Conservation (phyloP, 1,284 basidiomycete species). For the Lentinus polychrous region DNA sequence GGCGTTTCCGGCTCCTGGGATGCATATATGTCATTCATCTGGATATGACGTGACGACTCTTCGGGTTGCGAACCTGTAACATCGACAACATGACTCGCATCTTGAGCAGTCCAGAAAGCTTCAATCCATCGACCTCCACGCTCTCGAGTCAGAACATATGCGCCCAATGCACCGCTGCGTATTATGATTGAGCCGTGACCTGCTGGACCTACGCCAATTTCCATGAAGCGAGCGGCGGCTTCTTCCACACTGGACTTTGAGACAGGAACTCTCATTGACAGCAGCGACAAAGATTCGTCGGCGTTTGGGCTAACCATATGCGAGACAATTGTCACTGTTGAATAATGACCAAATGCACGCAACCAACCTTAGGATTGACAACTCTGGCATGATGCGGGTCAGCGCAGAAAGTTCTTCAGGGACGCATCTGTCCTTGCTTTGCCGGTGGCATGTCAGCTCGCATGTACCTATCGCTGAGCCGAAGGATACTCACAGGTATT, state of each 20-base stretch:
- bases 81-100: conserved; percentile 58
- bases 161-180: conserved; percentile 72
- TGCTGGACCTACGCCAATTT: conserved; percentile 45
- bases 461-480: neutral
- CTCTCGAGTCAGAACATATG: conserved; percentile 49
- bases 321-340: neutral
- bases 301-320: conserved; percentile 58
- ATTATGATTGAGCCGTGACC: conserved; percentile 61
- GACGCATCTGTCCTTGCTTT: conserved; percentile 62
- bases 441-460: neutral
- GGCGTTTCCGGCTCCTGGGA: conserved; percentile 76
- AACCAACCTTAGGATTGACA: conserved; percentile 62
- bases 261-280: conserved; percentile 46
- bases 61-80: conserved; percentile 61
- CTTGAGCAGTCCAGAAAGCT: conserved; percentile 60
- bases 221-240: conserved; percentile 53
- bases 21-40: neutral
- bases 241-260: conserved; percentile 48
- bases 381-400: conserved; percentile 47
- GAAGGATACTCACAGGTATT: conserved; percentile 57
- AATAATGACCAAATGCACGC: neutral
- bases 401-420: conserved; percentile 74
- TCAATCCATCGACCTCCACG: conserved; percentile 60
- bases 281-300: conserved; percentile 62
- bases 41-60: neutral